Evolutionary conservation across 1,284 basidiomycete species (phyloP), one percentile per base, ranked within the genome.

Genomic region (Gymnopus androsaceus): DNA sequence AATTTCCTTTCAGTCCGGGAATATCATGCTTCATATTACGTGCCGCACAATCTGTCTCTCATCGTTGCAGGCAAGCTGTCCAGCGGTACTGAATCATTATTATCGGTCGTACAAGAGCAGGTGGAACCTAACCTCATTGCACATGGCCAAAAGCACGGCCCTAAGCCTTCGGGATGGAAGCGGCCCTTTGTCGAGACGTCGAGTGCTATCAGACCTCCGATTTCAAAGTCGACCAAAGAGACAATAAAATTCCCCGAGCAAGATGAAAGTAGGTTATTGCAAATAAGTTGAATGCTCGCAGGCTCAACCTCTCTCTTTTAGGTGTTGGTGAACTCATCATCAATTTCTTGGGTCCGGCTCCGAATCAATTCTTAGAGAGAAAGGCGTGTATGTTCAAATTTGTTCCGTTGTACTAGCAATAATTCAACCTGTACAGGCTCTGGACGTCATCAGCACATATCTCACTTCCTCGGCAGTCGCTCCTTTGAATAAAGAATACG

Each of bases 211-310:
- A 80, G 90, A 9, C 77, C 81, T 3, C 79, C 81, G 5, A 80
- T 93, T 25, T 55, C 77, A 8, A 69, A 81, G 58, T 80, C 82
- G 2, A 67, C 78, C 47, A 84, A 81, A 59, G 82, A 87, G 56
- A 78, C 81, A 0, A 85, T 98, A 30, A 91, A 96, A 64, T 99
- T 99, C 67, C 97, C 97, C n/a, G 97, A 98, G 72, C 87, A 94
- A 71, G 96, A 99, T 69, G 97, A 99, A 76, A 94, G 90, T 75
- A 56, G 23, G 75, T 65, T 9, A 34, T 19, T 40, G 52, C 33
- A 27, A 27, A 40, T 23, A 30, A 49, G 19, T 3, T 17, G 17
- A 52, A 38, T 47, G n/a, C 28, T n/a, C n/a, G n/a, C 6, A 46
- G 2, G 3, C 57, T 31, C 44, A 59, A 59, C 36, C 30, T 36